These are phyloP conservation scores for Aspergillus leporis DNA, from an alignment of 495 filamentous ascomycete species.

Conservation along the genomic window DNA sequence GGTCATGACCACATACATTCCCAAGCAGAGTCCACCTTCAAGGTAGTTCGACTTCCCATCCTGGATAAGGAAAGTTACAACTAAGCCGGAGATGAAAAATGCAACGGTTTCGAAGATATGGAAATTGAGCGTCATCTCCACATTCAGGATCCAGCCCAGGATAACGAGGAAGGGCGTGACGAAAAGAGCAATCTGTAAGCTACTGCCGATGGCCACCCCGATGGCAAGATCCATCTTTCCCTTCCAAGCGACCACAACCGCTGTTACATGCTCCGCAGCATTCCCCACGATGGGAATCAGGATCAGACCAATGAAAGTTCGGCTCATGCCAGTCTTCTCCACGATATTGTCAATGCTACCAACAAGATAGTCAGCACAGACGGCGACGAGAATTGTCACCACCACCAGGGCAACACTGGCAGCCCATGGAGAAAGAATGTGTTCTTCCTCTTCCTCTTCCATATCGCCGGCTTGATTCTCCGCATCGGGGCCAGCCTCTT, in stretches of 20 bases:
- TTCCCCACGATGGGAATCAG: conserved; percentile 97
- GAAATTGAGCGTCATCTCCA: conserved; percentile 89
- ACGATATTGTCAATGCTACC: conserved; percentile 91
- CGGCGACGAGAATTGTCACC: conserved; percentile 78
- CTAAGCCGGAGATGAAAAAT: conserved; percentile 84
- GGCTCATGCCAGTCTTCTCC: conserved; percentile 79
- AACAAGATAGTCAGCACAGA: conserved; percentile 93
- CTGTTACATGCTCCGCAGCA: conserved; percentile 95
- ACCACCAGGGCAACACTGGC: conserved; percentile 71
- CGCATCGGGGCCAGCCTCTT: conserved; percentile 52
- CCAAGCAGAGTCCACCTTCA: conserved; percentile 86
- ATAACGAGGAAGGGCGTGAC: conserved; percentile 91
- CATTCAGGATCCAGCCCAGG: conserved; percentile 82
- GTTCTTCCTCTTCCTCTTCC: conserved; percentile 52
- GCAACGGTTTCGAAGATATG: conserved; percentile 92
- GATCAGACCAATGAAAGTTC: conserved; percentile 94
- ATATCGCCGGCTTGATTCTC: conserved; percentile 37
- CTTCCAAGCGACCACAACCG: conserved; percentile 86
- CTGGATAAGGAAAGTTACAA: conserved; percentile 90
- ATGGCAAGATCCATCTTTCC: conserved; percentile 98
- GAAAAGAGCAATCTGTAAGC: conserved; percentile 91
- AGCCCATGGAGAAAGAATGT: conserved; percentile 69
- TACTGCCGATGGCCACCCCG: conserved; percentile 88
- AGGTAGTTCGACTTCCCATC: conserved; percentile 96
- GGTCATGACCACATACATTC: conserved; percentile 57